phyloP scores from a whole-genome alignment of 2,329 filamentous ascomycete genomes.

The Graphium sp. region DNA sequence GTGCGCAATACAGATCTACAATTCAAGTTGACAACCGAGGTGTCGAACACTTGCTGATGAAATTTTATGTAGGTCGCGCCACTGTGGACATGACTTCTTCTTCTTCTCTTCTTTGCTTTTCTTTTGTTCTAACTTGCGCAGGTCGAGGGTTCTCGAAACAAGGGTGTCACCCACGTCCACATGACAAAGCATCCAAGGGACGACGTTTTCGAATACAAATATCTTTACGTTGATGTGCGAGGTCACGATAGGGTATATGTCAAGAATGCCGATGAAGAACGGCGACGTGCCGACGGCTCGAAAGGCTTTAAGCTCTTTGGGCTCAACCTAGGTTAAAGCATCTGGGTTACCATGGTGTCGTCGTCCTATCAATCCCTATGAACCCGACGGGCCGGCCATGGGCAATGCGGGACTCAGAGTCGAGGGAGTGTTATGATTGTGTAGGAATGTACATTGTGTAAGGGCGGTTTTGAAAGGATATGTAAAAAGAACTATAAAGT shows the following conservation, averaged over 20 bases:
- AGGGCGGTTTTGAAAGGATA: too few relatives aligned
- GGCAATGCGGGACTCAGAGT: too few relatives aligned
- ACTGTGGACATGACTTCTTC: too few relatives aligned
- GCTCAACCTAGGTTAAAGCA: slow-evolving; percentile 36
- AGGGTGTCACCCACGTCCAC: slow-evolving; percentile 61
- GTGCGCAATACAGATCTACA: too few relatives aligned
- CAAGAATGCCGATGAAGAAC: slow-evolving; percentile 35
- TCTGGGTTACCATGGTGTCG: too few relatives aligned
- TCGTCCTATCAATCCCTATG: too few relatives aligned
- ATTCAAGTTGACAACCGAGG: slow-evolving; percentile 4
- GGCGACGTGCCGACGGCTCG: slow-evolving; percentile 8
- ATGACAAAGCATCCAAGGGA: slow-evolving; percentile 52
- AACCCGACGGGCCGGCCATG: too few relatives aligned
- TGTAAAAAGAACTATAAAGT: too few relatives aligned
- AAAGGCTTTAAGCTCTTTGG: slow-evolving; percentile 42
- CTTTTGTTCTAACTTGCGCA: slow-evolving; percentile 18
- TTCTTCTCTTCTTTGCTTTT: too few relatives aligned
- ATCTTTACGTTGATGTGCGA: slow-evolving; percentile 64
- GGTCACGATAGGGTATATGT: slow-evolving; percentile 51
- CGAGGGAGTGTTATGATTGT: too few relatives aligned
- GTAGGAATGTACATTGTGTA: too few relatives aligned
- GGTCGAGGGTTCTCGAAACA: slow-evolving; percentile 62
- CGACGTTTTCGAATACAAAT: slow-evolving; percentile 58
- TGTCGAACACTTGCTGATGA: slow-evolving; percentile 57
- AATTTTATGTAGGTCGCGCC: slow-evolving; percentile 68